Evolutionary conservation across 345 rosid species (phyloP), one percentile per base, ranked within the genome.

Genomic region (Draba incana): DNA sequence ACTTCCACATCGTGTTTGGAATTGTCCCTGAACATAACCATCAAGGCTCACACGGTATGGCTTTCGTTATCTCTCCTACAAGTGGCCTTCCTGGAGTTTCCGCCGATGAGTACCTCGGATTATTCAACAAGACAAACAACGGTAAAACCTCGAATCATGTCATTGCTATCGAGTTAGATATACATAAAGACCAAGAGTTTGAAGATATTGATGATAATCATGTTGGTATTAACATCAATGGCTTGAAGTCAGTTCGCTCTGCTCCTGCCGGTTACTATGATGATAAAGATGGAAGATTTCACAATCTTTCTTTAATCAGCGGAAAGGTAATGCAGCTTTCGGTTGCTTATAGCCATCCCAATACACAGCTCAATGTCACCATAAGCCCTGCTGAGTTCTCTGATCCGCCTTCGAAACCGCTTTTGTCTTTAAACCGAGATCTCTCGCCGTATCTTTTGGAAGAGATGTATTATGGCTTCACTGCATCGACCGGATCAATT

Each of bases 151-250:
- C 71, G 11, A 84, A 86, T 30, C 69, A 68, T 9, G 58, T 86
- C 6, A 20, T 88, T 10, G 82, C 86, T 4, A 70, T 88, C 4
- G 91, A 85, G 75, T 75, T 88, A 16, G 87, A 85, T 62, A 80
- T 86, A 0, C 71, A 83, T 11, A 28, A 10, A 53, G 81, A 37
- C 57, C 39, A 28, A 0, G 89, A 83, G 68, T 77, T 79, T 35
- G 62, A 0, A 1, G 85, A 79, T 25, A 77, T 78, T 37, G 59
- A 76, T 6, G 83, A 78, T 61, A 85, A 88, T 27, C 92, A 85
- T 55, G 82, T 87, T 2, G 87, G 86, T 11, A 80, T 86, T 62
- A 83, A 87, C 61, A 62, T 87, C 14, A 82, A 80, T 44, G 74
- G 77, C 0, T 11, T 84, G 68, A 37, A 0, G 2, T 88, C 92